Evolutionary conservation across 2,329 filamentous ascomycete genomes (phyloP), one percentile per base, ranked within the genome.

Genomic region (Fusarium scirpi): DNA sequence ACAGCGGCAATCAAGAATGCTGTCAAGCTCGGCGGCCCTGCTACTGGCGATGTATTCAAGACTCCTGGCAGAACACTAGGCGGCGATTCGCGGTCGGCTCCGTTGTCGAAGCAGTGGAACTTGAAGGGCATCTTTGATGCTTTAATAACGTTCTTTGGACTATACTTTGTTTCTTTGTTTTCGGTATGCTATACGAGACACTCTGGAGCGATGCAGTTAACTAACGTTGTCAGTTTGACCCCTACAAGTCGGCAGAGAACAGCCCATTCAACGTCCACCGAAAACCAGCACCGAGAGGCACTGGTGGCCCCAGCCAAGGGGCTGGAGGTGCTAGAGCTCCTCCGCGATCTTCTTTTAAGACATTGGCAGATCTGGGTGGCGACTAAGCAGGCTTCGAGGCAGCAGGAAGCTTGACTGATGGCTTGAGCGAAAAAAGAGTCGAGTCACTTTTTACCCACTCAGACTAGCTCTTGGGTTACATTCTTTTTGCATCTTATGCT

Each of bases 1-100:
- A 91, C 90, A 38, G 86, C 89, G 59, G 93, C 92, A 25, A 90
- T 98, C 70, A 90, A 91, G 75, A 92, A 92, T 78, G 89, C 88
- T 6, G 83, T 89, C 54, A 88, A 87, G 77, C 82, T 90, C 20
- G 80, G 80, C 12, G 79, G 78, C 34, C 76, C 80, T 18, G 82
- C 82, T 8, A 74, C 80, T 3, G 84, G 83, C 51, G 82, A 84
- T 4, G 79, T 80, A 1, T 91, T 90, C 75, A 82, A 82, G 54
- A 85, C 84, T 1, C 83, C 83, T 0, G 89, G 89, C 3, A 85
- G 88, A 46, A 89, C 86, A 25, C 82, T 91, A 0, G 89, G 88
- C 11, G 84, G 83, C 22, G 74, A 73, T 10, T 69, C 52, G 25
- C 66, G 62, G 34, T 53, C 54, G 18, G 77, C 66, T 29, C 29